Evolutionary conservation across 371 early-diverging fungal species (phyloP).

Genomic region (Hamiltosporidium tvaerminnensis): DNA sequence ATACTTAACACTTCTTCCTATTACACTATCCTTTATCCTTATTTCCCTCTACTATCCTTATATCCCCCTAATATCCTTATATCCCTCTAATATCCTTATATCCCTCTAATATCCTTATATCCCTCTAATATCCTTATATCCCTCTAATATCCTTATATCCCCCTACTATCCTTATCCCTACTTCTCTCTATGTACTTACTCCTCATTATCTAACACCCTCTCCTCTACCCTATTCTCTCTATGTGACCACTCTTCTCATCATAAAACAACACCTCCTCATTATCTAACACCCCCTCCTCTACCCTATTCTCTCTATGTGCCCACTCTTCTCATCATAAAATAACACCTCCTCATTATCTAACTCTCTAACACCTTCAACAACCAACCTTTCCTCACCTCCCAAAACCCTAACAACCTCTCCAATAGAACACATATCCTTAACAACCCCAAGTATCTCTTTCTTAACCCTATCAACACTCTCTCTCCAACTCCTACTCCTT

Average conservation of each 20-base stretch:
- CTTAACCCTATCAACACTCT: slow-evolving; percentile 40
- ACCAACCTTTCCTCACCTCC: background rate
- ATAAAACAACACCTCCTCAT: background rate
- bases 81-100: no score
- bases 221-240: background rate
- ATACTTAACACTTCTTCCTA: no score
- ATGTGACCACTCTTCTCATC: background rate
- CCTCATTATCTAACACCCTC: background rate
- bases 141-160: no score
- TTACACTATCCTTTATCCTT: no score
- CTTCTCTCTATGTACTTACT: background rate
- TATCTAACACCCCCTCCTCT: background rate
- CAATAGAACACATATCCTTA: background rate
- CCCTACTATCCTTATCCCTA: no score
- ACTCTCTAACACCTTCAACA: background rate
- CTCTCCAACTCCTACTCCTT: slow-evolving; percentile 44
- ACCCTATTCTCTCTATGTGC: background rate
- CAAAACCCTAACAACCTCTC: background rate
- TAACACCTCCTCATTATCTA: background rate
- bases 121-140: no score
- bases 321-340: background rate
- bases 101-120: no score
- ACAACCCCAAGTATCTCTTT: slow-evolving; percentile 23
- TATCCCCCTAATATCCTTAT: no score
- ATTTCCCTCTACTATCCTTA: no score